Percentiles rank a stretch among this genome's conserved stretches.
Evolutionary conservation across 225 moss, liverwort and hornwort species (phyloP).

Genomic region (Polytrichum commune): DNA sequence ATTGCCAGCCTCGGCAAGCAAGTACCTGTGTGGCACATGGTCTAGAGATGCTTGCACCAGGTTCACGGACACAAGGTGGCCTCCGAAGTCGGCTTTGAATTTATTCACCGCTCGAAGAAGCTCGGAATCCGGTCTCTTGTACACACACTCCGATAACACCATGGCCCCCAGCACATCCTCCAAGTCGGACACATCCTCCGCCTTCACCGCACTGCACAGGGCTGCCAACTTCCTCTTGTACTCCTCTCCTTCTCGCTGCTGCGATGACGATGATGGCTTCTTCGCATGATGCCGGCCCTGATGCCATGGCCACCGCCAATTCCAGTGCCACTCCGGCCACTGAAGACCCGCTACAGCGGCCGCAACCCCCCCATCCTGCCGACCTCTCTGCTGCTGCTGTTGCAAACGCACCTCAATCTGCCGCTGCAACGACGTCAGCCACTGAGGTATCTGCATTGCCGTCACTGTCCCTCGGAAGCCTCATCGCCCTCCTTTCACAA

Average conservation of each 20-base stretch:
- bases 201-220: slow-evolving; percentile 77
- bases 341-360: slow-evolving; percentile 43
- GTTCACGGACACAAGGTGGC: slow-evolving; percentile 76
- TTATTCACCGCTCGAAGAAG: slow-evolving; percentile 74
- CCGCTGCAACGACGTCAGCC: slow-evolving; percentile 62
- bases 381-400: slow-evolving; percentile 45
- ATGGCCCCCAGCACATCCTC: slow-evolving; percentile 95
- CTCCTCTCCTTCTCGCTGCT: slow-evolving; percentile 63
- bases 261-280: slow-evolving; percentile 19
- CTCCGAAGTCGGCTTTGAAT: slow-evolving; percentile 88
- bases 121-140: slow-evolving; percentile 87
- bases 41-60: slow-evolving; percentile 75
- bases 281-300: slow-evolving; percentile 67
- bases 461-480: slow-evolving; percentile 28
- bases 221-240: slow-evolving; percentile 88
- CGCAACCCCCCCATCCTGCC: slow-evolving; percentile 28
- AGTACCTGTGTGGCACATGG: slow-evolving; percentile 89
- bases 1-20: slow-evolving; percentile 92
- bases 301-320: slow-evolving; percentile 97
- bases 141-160: slow-evolving; percentile 90
- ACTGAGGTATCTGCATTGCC: slow-evolving; percentile 68
- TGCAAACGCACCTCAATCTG: slow-evolving; percentile 49
- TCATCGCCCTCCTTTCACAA: slow-evolving; percentile 51
- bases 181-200: slow-evolving; percentile 72
- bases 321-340: slow-evolving; percentile 93